Conservation (phyloP, 225 moss, liverwort and hornwort species). For the Polytrichum commune region DNA sequence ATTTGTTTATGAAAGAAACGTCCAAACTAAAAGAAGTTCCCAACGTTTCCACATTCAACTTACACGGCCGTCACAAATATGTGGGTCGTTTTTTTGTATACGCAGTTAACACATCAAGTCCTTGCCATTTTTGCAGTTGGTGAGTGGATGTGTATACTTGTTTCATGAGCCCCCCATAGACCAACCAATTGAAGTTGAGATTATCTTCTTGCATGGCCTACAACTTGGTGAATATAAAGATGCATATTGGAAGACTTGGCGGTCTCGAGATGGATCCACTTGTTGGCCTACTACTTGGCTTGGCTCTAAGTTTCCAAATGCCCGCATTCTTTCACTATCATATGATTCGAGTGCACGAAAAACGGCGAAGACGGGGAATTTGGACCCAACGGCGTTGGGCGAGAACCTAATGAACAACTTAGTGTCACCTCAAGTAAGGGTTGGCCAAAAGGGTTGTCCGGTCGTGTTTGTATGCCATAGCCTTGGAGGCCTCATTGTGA, state of each 20-base stretch:
- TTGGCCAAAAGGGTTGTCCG: constrained; percentile 1
- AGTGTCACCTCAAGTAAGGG: neutral
- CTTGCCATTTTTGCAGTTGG: neutral
- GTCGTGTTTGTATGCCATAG: constrained; percentile 6
- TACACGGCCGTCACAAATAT: no score
- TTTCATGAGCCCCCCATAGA: constrained; percentile 8
- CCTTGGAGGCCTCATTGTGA: neutral
- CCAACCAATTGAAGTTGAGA: constrained; percentile 16
- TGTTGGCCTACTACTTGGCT: constrained; percentile 1
- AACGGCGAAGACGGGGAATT: neutral
- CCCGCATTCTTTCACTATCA: neutral
- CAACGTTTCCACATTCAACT: no score
- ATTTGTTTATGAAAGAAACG: no score
- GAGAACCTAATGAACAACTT: constrained; percentile 6
- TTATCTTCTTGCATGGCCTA: constrained; percentile 32
- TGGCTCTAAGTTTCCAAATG: neutral
- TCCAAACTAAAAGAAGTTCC: no score
- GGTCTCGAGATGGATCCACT: neutral
- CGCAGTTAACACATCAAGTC: no score
- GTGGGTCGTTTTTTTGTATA: no score
- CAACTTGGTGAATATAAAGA: constrained; percentile 25
- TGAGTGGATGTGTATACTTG: neutral
- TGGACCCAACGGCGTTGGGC: constrained; percentile 10
- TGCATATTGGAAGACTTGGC: constrained; percentile 27
- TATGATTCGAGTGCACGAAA: neutral